Percentiles rank a stretch among this genome's conserved stretches.
Conservation (phyloP, 345 rosid genomes). For the Hibiscus mutabilis region DNA sequence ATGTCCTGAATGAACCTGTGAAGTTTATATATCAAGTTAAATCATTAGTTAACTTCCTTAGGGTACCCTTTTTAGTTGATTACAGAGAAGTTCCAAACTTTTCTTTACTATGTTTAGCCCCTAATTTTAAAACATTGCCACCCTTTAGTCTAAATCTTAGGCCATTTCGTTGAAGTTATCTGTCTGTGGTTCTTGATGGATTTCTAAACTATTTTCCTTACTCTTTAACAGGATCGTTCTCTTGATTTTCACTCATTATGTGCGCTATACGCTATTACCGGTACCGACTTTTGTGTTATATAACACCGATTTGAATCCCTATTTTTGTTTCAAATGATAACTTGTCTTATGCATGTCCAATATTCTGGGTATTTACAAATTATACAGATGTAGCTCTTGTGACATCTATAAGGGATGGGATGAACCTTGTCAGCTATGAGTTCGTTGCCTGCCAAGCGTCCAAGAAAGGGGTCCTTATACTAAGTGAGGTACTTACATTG, state of each 20-base stretch:
- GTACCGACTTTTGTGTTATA: constrained; percentile 21
- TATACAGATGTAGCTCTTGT: constrained; percentile 52
- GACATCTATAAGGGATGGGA: constrained; percentile 53
- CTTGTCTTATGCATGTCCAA: background rate
- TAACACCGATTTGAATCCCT: background rate
- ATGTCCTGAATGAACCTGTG: too few relatives aligned
- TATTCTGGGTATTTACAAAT: background rate
- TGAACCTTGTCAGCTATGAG: constrained; percentile 64
- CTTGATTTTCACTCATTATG: constrained; percentile 50
- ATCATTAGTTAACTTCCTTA: too few relatives aligned
- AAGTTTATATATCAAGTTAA: too few relatives aligned
- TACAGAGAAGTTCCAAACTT: too few relatives aligned
- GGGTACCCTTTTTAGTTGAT: too few relatives aligned
- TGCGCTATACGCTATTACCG: constrained; percentile 56
- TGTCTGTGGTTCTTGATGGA: background rate
- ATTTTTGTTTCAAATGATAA: background rate
- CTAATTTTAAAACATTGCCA: too few relatives aligned
- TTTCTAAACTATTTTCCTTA: constrained; percentile 11
- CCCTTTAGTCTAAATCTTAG: background rate
- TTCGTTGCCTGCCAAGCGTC: constrained; percentile 59
- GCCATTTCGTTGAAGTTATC: background rate
- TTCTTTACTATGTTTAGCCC: too few relatives aligned
- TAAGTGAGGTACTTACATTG: constrained; percentile 41
- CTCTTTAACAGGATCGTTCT: constrained; percentile 44
- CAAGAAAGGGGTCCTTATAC: constrained; percentile 58